Percentiles rank a stretch among this genome's conserved stretches.
Evolutionary conservation across 1,284 basidiomycete genomes (phyloP).

Genomic region (Ceratobasidium sp.): DNA sequence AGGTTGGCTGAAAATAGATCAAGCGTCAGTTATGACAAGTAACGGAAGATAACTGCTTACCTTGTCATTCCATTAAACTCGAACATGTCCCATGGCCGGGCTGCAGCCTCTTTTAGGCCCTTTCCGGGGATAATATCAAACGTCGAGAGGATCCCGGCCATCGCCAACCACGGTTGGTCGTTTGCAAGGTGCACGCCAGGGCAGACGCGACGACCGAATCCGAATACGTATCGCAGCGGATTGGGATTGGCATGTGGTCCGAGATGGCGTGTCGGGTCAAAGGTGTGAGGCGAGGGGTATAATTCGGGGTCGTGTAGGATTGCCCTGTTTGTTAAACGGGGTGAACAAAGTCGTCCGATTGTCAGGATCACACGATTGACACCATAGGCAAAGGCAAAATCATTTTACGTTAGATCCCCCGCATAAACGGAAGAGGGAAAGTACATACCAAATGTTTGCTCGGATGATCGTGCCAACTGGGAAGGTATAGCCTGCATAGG

Average conservation of each 20-base stretch:
- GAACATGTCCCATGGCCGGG: slow-evolving; percentile 28
- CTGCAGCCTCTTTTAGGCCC: not conserved
- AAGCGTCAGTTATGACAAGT: no score
- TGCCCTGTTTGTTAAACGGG: slow-evolving; percentile 16
- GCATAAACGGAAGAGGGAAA: not conserved
- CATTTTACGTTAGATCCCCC: not conserved
- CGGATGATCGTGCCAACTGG: slow-evolving; percentile 19
- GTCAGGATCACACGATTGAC: not conserved
- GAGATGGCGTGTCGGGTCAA: slow-evolving; percentile 23
- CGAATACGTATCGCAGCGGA: slow-evolving; percentile 28
- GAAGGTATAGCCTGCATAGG: slow-evolving; percentile 21
- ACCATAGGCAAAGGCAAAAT: not conserved
- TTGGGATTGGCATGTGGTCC: slow-evolving; percentile 11
- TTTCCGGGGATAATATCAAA: slow-evolving; percentile 15
- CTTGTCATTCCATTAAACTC: slow-evolving; percentile 37
- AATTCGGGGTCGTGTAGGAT: slow-evolving; percentile 30
- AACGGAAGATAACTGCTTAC: no score
- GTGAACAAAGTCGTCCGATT: not conserved
- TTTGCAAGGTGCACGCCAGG: slow-evolving; percentile 33
- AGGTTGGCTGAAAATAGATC: no score
- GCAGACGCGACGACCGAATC: slow-evolving; percentile 21
- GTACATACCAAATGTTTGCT: slow-evolving; percentile 25
- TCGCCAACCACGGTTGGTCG: slow-evolving; percentile 31
- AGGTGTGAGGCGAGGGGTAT: slow-evolving; percentile 20
- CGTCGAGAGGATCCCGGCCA: slow-evolving; percentile 25